Base-by-base conservation (phyloP, 495 filamentous ascomycete genomes). In the Elaphomyces granulatus region DNA sequence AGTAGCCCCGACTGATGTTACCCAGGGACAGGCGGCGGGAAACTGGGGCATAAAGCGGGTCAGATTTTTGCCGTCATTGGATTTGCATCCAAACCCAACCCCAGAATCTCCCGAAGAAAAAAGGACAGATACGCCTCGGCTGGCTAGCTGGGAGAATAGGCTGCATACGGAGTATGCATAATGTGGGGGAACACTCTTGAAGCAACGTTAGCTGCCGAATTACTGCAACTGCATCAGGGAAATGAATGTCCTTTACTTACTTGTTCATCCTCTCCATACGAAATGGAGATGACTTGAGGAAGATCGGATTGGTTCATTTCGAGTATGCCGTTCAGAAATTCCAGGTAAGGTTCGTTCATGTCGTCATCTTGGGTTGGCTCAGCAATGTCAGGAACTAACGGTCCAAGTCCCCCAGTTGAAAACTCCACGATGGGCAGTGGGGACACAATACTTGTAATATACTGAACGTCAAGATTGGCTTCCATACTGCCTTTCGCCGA, bases 181-280 rank as follows among this genome's bases (percentile, higher is more conserved):
- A 1, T 65, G 54, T 23, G 63, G 50, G 0, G 83, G 81, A 0
- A 90, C 71, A 3, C 74, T 80, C 60, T 87, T 60, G n/a, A n/a
- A n/a, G n/a, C n/a, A n/a, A n/a, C n/a, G n/a, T n/a, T n/a, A n/a
- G n/a, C n/a, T n/a, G n/a, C n/a, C n/a, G n/a, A n/a, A n/a, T n/a
- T n/a, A n/a, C n/a, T n/a, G n/a, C n/a, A n/a, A n/a, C n/a, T n/a
- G n/a, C n/a, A n/a, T n/a, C n/a, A n/a, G n/a, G n/a, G n/a, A n/a
- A n/a, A n/a, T n/a, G n/a, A n/a, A n/a, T n/a, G n/a, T n/a, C n/a
- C n/a, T n/a, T 28, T 20, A 4, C 36, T 20, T 51, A 63, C 49
- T 58, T 66, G 70, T 53, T 93, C 85, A 34, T 86, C 73, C 46
- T 88, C 83, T 31, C 81, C 82, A 53, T 90, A 93, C 0, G 78